phyloP scores from a whole-genome alignment of 345 rosid species.

The Boechera divaricarpa region DNA sequence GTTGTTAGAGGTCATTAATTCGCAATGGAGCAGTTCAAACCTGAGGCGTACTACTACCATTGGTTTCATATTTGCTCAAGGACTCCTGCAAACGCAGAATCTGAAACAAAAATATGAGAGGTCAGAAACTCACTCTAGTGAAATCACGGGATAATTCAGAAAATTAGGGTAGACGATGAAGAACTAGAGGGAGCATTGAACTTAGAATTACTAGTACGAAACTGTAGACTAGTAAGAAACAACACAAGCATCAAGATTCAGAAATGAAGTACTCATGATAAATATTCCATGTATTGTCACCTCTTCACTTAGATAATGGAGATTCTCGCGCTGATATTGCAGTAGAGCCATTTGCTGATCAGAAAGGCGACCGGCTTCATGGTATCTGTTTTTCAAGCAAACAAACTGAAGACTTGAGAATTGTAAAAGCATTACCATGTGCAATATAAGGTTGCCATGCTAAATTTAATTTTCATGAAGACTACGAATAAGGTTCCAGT shows the following conservation, averaged over 20 bases:
- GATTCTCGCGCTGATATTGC: slow-evolving; percentile 98
- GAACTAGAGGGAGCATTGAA: neutral
- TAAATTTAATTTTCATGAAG: neutral
- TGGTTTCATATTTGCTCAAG: slow-evolving; percentile 90
- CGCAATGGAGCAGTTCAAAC: slow-evolving; percentile 50
- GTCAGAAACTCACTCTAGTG: slow-evolving; percentile 14
- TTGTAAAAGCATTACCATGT: slow-evolving; percentile 3
- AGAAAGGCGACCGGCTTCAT: slow-evolving; percentile 84
- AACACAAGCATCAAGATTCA: slow-evolving; percentile 25
- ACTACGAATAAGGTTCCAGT: neutral
- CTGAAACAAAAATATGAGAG: slow-evolving; percentile 47
- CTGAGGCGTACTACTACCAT: slow-evolving; percentile 89
- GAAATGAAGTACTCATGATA: neutral
- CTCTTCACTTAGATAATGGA: slow-evolving; percentile 97
- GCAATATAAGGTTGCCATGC: neutral
- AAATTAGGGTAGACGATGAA: slow-evolving; percentile 11
- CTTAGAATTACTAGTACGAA: neutral
- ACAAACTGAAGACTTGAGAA: slow-evolving; percentile 5
- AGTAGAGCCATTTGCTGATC: slow-evolving; percentile 99
- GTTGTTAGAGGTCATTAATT: neutral
- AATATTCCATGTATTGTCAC: slow-evolving; percentile 38
- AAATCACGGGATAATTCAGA: neutral
- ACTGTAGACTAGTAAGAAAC: slow-evolving; percentile 11
- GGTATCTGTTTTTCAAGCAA: slow-evolving; percentile 60
- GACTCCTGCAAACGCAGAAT: slow-evolving; percentile 90